These are phyloP conservation scores for Penicillium sp. DNA, from an alignment of 2,329 filamentous ascomycete species.

Conservation along the genomic window DNA sequence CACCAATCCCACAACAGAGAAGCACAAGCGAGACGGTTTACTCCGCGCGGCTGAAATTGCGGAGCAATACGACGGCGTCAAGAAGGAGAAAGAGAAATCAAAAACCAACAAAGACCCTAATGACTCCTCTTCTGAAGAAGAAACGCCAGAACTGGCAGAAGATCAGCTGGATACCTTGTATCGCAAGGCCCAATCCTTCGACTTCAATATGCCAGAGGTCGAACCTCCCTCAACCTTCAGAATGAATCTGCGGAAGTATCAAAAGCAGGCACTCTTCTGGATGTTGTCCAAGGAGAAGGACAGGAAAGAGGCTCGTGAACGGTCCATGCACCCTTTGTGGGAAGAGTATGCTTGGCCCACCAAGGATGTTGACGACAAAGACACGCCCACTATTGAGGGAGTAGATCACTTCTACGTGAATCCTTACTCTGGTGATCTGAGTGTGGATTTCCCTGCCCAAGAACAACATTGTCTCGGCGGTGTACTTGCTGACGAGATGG, in stretches of 20 bases:
- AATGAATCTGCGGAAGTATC: slow-evolving; percentile 84
- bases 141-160: slow-evolving; percentile 89
- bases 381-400: slow-evolving; percentile 64
- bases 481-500: slow-evolving; percentile 95
- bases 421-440: slow-evolving; percentile 92
- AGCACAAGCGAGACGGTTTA: slow-evolving; percentile 79
- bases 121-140: slow-evolving; percentile 63
- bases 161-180: slow-evolving; percentile 94
- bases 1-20: slow-evolving; percentile 71
- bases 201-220: slow-evolving; percentile 86
- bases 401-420: slow-evolving; percentile 89
- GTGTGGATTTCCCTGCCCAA: slow-evolving; percentile 86
- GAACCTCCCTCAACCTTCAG: slow-evolving; percentile 80
- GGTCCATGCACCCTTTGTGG: slow-evolving; percentile 96
- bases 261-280: slow-evolving; percentile 94
- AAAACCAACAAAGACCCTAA: slow-evolving; percentile 35
- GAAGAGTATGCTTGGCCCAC: slow-evolving; percentile 90
- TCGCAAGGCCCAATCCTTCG: slow-evolving; percentile 94
- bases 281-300: slow-evolving; percentile 94
- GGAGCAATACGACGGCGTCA: slow-evolving; percentile 70
- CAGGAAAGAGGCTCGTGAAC: slow-evolving; percentile 67
- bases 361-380: slow-evolving; percentile 82
- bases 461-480: slow-evolving; percentile 94
- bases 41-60: slow-evolving; percentile 85
- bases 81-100: slow-evolving; percentile 46